Evolutionary conservation across 2,329 filamentous ascomycete genomes (phyloP), one percentile per base, ranked within the genome.

Genomic region (Cryphonectria radicalis): DNA sequence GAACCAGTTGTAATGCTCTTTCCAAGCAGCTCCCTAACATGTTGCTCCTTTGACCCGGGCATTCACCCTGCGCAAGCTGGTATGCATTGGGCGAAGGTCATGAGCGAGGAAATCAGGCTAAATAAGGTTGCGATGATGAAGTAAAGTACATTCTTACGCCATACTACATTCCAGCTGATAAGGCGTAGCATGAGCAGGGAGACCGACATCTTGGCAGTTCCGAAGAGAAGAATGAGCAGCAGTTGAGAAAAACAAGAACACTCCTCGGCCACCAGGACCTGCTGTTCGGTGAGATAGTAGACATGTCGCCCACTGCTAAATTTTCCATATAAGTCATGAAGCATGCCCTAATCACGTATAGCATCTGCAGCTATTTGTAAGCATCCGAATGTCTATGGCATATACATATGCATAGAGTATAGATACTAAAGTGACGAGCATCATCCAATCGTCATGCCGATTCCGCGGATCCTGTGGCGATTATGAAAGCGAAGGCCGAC

Each of bases 401-500:
- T 57, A 10, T 22, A 11, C 13, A 3, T 4, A 22, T 8, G 53
- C 8, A 28, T 8, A 8, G 25, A 22, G 2, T 57, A 3, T 6
- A 50, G 25, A 43, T 35, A 66, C 53, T 17, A 22, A 14, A 35
- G 42, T 25, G 11, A 60, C 35, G 17, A 69, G n/a, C 43, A 69
- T 69, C 46, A 42, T 57, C 67, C 60, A 69, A 28, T 68, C 66
- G 32, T 68, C 66, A 37, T 57, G 57, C 67, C 60, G 35, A 69
- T 25, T 5, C 46, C 59, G 3, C 59, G 35, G n/a, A 69, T 64
- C 13, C 59, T 46, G 37, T 37, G 3, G 19, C 62, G 67, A 17
- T 35, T 46, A 57, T 64, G 59, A 5, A 69, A 37, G n/a, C 67
- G 28, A 8, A 59, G 22, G 5, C 4, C 2, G 13, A 69, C n/a